Base-by-base conservation (phyloP, 148 eudicot species). In the Drosera capensis region DNA sequence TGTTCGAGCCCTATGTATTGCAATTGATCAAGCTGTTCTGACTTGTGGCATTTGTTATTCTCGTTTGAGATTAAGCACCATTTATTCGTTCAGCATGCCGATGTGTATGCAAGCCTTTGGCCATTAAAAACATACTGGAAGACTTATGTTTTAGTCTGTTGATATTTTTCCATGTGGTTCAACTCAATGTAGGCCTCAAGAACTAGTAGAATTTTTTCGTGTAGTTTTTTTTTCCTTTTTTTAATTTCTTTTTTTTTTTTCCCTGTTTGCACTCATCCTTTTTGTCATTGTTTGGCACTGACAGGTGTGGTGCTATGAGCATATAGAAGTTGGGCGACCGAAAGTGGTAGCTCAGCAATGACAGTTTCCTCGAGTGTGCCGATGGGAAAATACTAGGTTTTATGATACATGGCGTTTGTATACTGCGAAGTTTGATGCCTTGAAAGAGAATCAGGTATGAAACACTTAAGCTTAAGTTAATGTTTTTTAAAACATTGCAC, bases 231-330 rank as follows among this genome's bases (percentile, higher is more conserved):
- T 11, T 11, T 1, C 15, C 18, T 14, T 1, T 12, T 14, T 12
- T 11, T 3, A 39, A 37, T 9, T 9, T 4, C 40, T 3, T 7
- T 13, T n/a, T n/a, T n/a, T 12, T 37, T 5, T 30, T 17, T 45
- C 16, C 29, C 20, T 39, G 41, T 47, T 3, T 13, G 1, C 9
- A 40, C 28, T 42, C 11, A 45, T 22, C 41, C 12, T 23, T 8
- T 20, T 23, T 12, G 20, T 25, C 13, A 9, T 20, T 30, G 37
- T 0, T 11, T 54, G 11, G 15, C 61, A 11, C 24, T 57, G 28
- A 31, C 69, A 81, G 93, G 63, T 81, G 45, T 81, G 93, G 93
- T 77, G 66, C 13, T 77, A 77, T 30, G 93, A 81, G 54, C 93
- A 77, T 40, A 48, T 77, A 44, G 81, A 71, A 38, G 59, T 74